Conservation (phyloP, 495 filamentous ascomycete species). For the Rhypophila decipiens region DNA sequence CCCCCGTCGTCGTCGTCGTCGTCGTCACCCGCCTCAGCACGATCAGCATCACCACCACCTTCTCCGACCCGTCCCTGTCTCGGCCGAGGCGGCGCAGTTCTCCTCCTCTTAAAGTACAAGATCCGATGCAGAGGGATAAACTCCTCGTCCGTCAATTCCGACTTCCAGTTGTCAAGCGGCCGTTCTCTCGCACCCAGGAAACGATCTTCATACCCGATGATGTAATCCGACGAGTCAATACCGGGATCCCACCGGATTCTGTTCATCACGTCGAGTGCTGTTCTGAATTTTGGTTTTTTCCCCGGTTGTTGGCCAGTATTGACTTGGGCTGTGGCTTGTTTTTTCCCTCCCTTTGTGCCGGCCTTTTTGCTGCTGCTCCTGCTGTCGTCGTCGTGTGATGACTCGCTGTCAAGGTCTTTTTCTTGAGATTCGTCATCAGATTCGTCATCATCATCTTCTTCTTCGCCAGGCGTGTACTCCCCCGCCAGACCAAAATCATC, state of each 20-base stretch:
- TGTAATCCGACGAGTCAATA: slow-evolving; percentile 55
- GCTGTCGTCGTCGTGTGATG: not conserved
- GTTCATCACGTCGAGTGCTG: slow-evolving; percentile 59
- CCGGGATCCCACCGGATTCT: slow-evolving; percentile 65
- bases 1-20: not conserved
- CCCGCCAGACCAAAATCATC: slow-evolving; percentile 47
- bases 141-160: slow-evolving; percentile 72
- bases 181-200: slow-evolving; percentile 62
- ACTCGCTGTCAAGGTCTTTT: slow-evolving; percentile 23
- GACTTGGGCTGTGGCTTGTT: too few relatives aligned
- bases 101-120: slow-evolving; percentile 55
- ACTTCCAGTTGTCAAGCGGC: slow-evolving; percentile 60
- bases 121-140: slow-evolving; percentile 81
- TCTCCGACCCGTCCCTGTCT: slow-evolving; percentile 8
- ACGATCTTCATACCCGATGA: slow-evolving; percentile 72
- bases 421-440: slow-evolving; percentile 28
- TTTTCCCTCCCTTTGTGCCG: slow-evolving; percentile 11
- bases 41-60: not conserved
- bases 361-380: slow-evolving; percentile 7
- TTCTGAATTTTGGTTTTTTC: slow-evolving; percentile 31
- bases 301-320: too few relatives aligned
- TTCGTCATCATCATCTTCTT: slow-evolving; percentile 25
- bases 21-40: not conserved
- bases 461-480: slow-evolving; percentile 32
- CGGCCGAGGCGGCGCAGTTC: too few relatives aligned